phyloP scores from a whole-genome alignment of 1,284 basidiomycete genomes.

The Coriolopsis trogii region DNA sequence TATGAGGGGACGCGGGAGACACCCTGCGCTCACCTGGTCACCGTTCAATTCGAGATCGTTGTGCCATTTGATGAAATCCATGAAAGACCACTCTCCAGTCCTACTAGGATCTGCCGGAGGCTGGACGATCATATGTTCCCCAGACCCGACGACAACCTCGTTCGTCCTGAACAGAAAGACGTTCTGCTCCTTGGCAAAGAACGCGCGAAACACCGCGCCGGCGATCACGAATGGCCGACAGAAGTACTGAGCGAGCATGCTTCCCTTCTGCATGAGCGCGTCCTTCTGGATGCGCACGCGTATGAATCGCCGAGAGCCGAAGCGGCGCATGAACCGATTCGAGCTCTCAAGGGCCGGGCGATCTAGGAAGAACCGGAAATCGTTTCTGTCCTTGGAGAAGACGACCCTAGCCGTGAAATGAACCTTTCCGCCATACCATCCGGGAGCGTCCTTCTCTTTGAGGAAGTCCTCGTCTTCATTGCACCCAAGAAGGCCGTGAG shows the following conservation, averaged over 20 bases:
- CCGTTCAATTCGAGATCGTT: conserved; percentile 37
- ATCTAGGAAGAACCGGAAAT: conserved; percentile 33
- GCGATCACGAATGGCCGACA: conserved; percentile 39
- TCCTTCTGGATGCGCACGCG: conserved; percentile 35
- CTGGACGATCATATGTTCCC: not conserved
- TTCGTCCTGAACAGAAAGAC: conserved; percentile 42
- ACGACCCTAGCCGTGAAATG: conserved; percentile 33
- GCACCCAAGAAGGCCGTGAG: conserved; percentile 33
- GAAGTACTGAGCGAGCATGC: conserved; percentile 31
- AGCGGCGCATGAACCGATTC: conserved; percentile 40
- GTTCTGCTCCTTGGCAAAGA: conserved; percentile 38
- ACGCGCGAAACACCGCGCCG: conserved; percentile 41
- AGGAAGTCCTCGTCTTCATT: conserved; percentile 13
- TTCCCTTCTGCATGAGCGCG: conserved; percentile 20
- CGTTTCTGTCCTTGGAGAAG: not conserved
- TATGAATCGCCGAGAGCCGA: conserved; percentile 43
- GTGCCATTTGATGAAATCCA: conserved; percentile 37
- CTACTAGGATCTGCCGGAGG: not conserved
- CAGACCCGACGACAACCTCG: conserved; percentile 25
- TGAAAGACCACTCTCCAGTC: conserved; percentile 19
- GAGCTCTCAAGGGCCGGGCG: conserved; percentile 39
- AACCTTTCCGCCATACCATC: conserved; percentile 43
- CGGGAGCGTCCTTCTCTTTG: conserved; percentile 8
- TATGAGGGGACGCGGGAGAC: not conserved
- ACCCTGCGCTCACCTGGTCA: conserved; percentile 33